Evolutionary conservation across 1,284 basidiomycete species (phyloP), one percentile per base, ranked within the genome.

Genomic region (Boletus hoseneyae): DNA sequence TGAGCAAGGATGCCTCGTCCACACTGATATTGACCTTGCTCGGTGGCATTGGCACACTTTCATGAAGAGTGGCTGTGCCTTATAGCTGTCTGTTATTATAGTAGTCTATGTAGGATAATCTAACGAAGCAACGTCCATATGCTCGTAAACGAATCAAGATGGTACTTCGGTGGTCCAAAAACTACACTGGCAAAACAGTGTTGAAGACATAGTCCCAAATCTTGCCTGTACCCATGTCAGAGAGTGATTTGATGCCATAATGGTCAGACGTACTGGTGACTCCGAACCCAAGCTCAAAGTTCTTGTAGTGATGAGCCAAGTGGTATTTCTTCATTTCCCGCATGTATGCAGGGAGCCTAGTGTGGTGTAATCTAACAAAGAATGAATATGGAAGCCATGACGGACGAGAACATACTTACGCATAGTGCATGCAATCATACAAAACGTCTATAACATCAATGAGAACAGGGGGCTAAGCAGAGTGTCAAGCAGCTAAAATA

Each of bases 241-340:
- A 44, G 21, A 37, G 38, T 7, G 19, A 35, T 35, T 39, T 21
- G 18, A 15, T 19, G 16, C 15, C 23, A 42, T 9, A 47, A 45
- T 40, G 47, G 51, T 18, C 27, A 42, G 36, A 71, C 80, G 48
- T 57, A 87, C 88, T 91, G 6, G 89, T 98, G 18, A 99, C 96
- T 42, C 96, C 96, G 64, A 96, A 99, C n/a, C 94, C 96, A 42
- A 97, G 85, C 67, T 98, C 94, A 66, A 93, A 97, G 77, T 97
- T 94, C 73, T 96, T 95, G 78, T 95, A 97, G 70, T 98, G 96
- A 66, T 98, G 95, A n/a, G 93, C 93, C 57, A 99, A 82, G 65
- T 99, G 96, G 65, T 98, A 98, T 67, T 90, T 89, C 78, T 99
- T 99, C 87, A 93, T 87, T 67, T 94, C 85, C 49, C 79, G 79